Percentiles rank a stretch among this genome's conserved stretches.
Conservation (phyloP, 2,329 filamentous ascomycete species). For the Curvularia spicifera region DNA sequence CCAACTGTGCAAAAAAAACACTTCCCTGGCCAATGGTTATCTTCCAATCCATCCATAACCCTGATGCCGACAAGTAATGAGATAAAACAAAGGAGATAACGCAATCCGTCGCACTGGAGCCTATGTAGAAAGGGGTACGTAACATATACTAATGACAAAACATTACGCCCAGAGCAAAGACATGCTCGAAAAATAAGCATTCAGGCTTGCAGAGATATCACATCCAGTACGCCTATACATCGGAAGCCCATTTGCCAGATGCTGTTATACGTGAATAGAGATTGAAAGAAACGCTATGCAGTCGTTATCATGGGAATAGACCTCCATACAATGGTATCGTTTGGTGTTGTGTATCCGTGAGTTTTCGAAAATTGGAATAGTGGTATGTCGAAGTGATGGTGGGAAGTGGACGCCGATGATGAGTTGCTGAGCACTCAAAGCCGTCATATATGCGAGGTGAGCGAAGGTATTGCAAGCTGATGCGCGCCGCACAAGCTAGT, state of each 20-base stretch:
- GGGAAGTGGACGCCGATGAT: background rate
- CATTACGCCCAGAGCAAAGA: conserved; percentile 26
- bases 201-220: conserved; percentile 3
- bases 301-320: conserved; percentile 39
- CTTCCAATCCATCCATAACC: background rate
- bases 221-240: conserved; percentile 21
- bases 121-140: background rate
- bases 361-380: conserved; percentile 7
- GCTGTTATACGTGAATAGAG: conserved; percentile 32
- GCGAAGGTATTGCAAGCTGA: background rate
- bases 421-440: background rate
- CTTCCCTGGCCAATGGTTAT: conserved; percentile 1
- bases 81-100: conserved; percentile 9
- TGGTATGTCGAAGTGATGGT: conserved; percentile 7
- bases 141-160: conserved; percentile 19
- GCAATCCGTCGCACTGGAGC: conserved; percentile 6
- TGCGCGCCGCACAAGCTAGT: background rate
- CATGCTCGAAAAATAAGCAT: conserved; percentile 13
- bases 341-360: conserved; percentile 16
- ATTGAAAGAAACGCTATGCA: conserved; percentile 47
- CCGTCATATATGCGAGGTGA: background rate
- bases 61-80: background rate
- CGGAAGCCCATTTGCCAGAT: conserved; percentile 28
- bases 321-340: conserved; percentile 30
- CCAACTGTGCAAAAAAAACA: background rate